A percentile compares a stretch with the other conserved stretches of the same genome.
These are phyloP conservation scores for Phallus indusiatus DNA, from an alignment of 768 basidiomycete species.

Conservation along the genomic window DNA sequence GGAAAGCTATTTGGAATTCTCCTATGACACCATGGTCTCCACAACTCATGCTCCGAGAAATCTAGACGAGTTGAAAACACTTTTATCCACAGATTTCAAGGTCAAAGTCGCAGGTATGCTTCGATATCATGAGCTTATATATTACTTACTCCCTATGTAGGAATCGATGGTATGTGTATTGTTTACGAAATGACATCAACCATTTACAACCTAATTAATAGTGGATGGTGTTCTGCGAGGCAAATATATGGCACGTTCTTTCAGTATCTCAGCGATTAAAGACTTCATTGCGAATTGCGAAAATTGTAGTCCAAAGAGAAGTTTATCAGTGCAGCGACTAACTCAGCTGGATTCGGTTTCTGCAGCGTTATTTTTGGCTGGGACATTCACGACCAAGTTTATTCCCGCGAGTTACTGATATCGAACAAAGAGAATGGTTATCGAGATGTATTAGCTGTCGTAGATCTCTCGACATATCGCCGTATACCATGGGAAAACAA, in stretches of 20 bases:
- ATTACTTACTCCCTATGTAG: conserved; percentile 18
- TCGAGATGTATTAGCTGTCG: conserved; percentile 73
- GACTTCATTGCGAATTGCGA: neutral
- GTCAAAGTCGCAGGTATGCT: conserved; percentile 86
- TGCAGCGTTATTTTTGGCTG: conserved; percentile 90
- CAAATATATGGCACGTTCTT: conserved; percentile 70
- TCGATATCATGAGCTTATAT: conserved; percentile 1
- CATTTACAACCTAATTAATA: conserved; percentile 20
- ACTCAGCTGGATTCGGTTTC: conserved; percentile 79
- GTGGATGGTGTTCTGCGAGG: conserved; percentile 92
- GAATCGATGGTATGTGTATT: conserved; percentile 56
- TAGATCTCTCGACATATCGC: conserved; percentile 83
- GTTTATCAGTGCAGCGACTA: conserved; percentile 68
- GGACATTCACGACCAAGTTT: conserved; percentile 87
- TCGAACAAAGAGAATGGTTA: conserved; percentile 92
- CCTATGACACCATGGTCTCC: conserved; percentile 11
- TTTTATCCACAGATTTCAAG: conserved; percentile 61
- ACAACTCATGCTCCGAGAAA: conserved; percentile 38
- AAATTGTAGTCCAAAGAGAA: conserved; percentile 74
- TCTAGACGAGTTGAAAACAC: conserved; percentile 43
- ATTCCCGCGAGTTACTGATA: conserved; percentile 77
- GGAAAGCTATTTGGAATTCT: neutral
- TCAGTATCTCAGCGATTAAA: conserved; percentile 8
- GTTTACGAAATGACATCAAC: neutral
- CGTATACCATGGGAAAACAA: conserved; percentile 88